These are phyloP conservation scores for Candida glaebosa DNA, from an alignment of 805 yeast species.

Conservation along the genomic window DNA sequence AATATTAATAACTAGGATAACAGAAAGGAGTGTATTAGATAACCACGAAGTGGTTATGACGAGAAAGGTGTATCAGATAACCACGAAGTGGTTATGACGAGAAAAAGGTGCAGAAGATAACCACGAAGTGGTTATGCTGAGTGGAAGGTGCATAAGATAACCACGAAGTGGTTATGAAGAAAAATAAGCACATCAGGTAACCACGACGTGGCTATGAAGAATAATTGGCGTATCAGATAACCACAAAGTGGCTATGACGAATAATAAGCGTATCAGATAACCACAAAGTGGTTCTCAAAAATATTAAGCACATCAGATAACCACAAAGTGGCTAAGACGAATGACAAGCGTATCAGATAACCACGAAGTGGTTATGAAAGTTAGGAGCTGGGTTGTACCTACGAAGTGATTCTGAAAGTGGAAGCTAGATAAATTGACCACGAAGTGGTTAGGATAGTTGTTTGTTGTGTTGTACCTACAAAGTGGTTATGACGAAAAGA, in stretches of 20 bases:
- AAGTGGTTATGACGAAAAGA: no score
- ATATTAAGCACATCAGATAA: no score
- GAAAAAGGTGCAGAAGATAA: neutral
- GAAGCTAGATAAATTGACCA: no score
- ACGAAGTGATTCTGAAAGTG: no score
- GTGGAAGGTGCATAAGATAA: neutral
- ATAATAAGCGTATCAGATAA: no score
- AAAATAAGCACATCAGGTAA: neutral
- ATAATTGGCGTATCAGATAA: neutral
- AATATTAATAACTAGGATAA: conserved; percentile 27
- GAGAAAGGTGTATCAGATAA: neutral
- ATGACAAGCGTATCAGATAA: no score
- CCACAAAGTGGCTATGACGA: neutral
- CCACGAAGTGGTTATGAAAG: neutral
- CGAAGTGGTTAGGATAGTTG: no score
- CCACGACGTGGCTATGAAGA: neutral
- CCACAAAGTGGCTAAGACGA: neutral
- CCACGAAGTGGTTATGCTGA: neutral
- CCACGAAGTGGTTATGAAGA: neutral
- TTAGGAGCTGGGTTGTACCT: no score
- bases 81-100: neutral
- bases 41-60: neutral
- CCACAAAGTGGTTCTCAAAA: neutral
- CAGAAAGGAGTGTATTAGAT: neutral
- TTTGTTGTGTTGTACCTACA: no score